Percentiles rank a stretch among this genome's conserved stretches.
Evolutionary conservation across 371 early-diverging fungal genomes (phyloP).

Genomic region (Mortierella sp.): DNA sequence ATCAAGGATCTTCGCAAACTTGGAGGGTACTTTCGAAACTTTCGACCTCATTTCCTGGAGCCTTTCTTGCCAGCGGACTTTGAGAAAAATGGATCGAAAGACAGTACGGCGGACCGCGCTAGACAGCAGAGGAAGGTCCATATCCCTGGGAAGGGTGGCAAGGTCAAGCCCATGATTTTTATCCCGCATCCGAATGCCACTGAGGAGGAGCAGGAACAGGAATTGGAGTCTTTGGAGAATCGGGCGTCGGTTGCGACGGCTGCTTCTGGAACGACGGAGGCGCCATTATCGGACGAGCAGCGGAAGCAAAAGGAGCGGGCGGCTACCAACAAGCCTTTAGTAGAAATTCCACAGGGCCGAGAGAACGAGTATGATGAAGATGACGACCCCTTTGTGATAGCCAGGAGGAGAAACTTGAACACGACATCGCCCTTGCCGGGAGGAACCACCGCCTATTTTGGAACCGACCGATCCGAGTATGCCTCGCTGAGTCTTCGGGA

Average conservation of each 20-base stretch:
- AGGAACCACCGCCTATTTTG: constrained; percentile 37
- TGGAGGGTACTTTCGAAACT: constrained; percentile 51
- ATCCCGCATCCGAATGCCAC: constrained; percentile 54
- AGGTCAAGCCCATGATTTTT: constrained; percentile 51
- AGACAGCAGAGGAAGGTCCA: constrained; percentile 28
- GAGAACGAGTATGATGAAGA: constrained; percentile 32
- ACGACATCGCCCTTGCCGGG: constrained; percentile 43
- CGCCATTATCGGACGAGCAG: neutral
- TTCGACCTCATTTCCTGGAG: constrained; percentile 45
- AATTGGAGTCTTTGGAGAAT: constrained; percentile 24
- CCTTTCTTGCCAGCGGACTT: constrained; percentile 46
- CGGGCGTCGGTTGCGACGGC: neutral
- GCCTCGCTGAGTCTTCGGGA: neutral
- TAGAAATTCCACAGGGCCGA: neutral
- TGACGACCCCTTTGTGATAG: constrained; percentile 38
- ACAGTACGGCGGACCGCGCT: constrained; percentile 15
- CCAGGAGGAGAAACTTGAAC: constrained; percentile 19
- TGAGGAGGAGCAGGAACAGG: constrained; percentile 43
- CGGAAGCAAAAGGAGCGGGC: constrained; percentile 6
- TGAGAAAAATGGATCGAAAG: constrained; percentile 20
- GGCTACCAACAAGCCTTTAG: neutral
- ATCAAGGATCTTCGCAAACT: constrained; percentile 39
- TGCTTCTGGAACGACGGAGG: neutral
- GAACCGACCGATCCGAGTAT: constrained; percentile 42
- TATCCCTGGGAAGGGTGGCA: constrained; percentile 44